Evolutionary conservation across 257 asterid genomes (phyloP).

Genomic region (Solanum stenotomum): DNA sequence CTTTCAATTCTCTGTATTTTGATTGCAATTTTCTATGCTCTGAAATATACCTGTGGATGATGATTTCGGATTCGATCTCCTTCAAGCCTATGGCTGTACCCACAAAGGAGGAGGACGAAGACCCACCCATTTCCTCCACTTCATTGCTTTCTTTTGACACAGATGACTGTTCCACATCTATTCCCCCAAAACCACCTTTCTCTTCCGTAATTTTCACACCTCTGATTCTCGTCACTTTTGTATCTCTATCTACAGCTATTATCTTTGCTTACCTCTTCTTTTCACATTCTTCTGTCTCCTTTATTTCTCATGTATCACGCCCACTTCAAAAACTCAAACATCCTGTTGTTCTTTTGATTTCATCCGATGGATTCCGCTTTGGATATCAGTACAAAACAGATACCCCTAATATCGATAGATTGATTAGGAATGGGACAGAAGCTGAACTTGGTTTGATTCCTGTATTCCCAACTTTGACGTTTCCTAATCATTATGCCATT

Average conservation of each 20-base stretch:
- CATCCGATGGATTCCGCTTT: constrained; percentile 65
- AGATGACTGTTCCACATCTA: background rate
- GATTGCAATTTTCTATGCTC: background rate
- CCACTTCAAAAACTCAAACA: constrained; percentile 35
- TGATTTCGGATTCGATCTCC: background rate
- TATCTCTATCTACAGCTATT: constrained; percentile 41
- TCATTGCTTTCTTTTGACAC: background rate
- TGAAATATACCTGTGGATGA: background rate
- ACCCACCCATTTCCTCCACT: background rate
- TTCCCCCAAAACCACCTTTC: background rate
- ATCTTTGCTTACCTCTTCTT: constrained; percentile 41
- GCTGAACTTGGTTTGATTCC: constrained; percentile 61
- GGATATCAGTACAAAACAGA: constrained; percentile 65
- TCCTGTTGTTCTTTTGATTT: constrained; percentile 52
- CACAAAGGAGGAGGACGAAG: background rate
- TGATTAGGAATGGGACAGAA: constrained; percentile 53
- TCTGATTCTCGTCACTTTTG: constrained; percentile 22
- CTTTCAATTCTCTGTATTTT: background rate
- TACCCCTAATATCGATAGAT: constrained; percentile 38
- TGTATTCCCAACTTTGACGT: constrained; percentile 62
- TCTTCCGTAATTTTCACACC: background rate
- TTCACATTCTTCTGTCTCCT: background rate
- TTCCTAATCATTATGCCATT: constrained; percentile 70
- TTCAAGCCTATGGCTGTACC: background rate
- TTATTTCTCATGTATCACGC: constrained; percentile 24